Conservation (phyloP, 768 basidiomycete species). For the Amanita polypyramis region DNA sequence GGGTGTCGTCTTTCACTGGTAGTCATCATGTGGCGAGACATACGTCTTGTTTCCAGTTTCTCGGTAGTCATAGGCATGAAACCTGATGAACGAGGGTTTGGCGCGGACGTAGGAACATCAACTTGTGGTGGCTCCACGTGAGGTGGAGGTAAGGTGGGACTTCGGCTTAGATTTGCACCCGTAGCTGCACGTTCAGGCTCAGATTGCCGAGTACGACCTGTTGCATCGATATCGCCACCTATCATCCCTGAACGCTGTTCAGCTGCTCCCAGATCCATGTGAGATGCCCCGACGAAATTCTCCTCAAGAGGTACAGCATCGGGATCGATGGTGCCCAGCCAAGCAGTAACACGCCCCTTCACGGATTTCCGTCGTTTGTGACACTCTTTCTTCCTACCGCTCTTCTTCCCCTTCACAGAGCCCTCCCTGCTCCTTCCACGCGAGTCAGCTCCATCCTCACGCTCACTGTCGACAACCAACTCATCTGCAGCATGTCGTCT, state of each 20-base stretch:
- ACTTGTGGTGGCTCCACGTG: neutral
- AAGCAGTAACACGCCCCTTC: slow-evolving; percentile 68
- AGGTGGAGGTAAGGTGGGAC: neutral
- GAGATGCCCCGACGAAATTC: slow-evolving; percentile 29
- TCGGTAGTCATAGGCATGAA: slow-evolving; percentile 58
- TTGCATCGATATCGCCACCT: neutral
- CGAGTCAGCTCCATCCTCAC: slow-evolving; percentile 11
- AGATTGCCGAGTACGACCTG: neutral
- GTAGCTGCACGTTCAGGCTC: neutral
- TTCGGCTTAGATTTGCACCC: neutral
- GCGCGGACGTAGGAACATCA: slow-evolving; percentile 27
- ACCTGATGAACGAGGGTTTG: slow-evolving; percentile 69
- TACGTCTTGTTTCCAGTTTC: slow-evolving; percentile 24
- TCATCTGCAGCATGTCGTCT: slow-evolving; percentile 9
- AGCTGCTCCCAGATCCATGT: slow-evolving; percentile 6
- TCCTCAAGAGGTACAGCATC: slow-evolving; percentile 38
- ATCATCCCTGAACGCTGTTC: neutral
- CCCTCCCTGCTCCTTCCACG: slow-evolving; percentile 12
- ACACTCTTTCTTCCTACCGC: slow-evolving; percentile 15
- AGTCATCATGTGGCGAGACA: neutral
- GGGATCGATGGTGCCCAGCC: slow-evolving; percentile 60
- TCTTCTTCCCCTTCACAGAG: slow-evolving; percentile 17
- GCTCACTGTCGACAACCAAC: slow-evolving; percentile 8
- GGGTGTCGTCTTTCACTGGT: slow-evolving; percentile 8
- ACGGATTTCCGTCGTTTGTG: slow-evolving; percentile 23